Evolutionary conservation across 371 early-diverging fungal genomes (phyloP).

Genomic region (Chytridiales sp.): DNA sequence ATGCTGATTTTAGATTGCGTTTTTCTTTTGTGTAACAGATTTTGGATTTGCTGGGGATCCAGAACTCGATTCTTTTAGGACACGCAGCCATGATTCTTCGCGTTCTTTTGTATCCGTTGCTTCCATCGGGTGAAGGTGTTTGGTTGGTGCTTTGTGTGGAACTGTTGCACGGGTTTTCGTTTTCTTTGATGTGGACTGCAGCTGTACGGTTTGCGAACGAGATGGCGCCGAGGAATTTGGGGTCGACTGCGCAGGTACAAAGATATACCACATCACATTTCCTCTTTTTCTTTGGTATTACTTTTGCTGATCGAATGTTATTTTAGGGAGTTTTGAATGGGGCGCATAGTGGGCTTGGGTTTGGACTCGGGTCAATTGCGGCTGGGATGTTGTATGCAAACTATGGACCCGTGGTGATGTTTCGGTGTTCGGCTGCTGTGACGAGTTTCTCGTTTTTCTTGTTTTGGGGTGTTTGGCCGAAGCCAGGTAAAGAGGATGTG

Average conservation of each 20-base stretch:
- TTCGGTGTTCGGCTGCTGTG: slow-evolving; percentile 7
- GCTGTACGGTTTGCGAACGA: slow-evolving; percentile 9
- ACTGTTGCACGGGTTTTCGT: slow-evolving; percentile 9
- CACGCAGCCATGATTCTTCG: slow-evolving; percentile 9
- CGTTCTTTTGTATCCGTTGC: slow-evolving; percentile 1
- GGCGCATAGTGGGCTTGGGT: slow-evolving; percentile 12
- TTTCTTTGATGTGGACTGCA: slow-evolving; percentile 12
- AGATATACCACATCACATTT: too few relatives aligned
- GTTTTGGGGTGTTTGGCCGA: slow-evolving; percentile 5
- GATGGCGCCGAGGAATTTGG: not conserved
- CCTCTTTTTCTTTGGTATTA: not conserved
- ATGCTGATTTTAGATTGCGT: too few relatives aligned
- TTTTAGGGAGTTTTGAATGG: slow-evolving; percentile 4
- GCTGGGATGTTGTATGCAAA: slow-evolving; percentile 2
- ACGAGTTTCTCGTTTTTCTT: not conserved
- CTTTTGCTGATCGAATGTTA: not conserved
- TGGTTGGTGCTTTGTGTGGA: slow-evolving; percentile 6
- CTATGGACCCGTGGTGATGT: slow-evolving; percentile 9
- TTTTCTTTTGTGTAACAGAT: not conserved
- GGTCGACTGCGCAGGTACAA: slow-evolving; percentile 12
- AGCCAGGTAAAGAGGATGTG: too few relatives aligned
- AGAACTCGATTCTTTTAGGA: slow-evolving; percentile 8
- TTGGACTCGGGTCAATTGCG: slow-evolving; percentile 6
- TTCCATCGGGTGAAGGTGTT: not conserved
- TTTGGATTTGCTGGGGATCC: not conserved